A percentile compares a stretch with the other conserved stretches of the same genome.
These are phyloP conservation scores for Trichothecium sympodiale DNA, from an alignment of 2,329 filamentous ascomycete species.

Conservation along the genomic window DNA sequence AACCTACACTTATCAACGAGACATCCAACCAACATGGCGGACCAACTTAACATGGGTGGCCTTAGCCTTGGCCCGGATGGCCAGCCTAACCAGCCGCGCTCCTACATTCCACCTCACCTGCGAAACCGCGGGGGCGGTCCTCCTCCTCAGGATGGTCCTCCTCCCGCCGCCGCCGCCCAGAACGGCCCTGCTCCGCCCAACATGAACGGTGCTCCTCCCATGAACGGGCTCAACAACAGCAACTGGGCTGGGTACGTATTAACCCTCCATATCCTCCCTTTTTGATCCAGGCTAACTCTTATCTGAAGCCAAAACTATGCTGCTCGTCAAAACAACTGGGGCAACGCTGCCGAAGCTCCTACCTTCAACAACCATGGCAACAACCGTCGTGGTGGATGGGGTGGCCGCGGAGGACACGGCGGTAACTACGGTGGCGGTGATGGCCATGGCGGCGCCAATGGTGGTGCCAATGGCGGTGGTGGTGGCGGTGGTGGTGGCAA, in stretches of 20 bases:
- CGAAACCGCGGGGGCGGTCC: slow-evolving; percentile 41
- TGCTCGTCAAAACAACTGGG: slow-evolving; percentile 23
- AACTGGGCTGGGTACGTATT: slow-evolving; percentile 51
- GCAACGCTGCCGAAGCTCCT: slow-evolving; percentile 15
- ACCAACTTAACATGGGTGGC: slow-evolving; percentile 73
- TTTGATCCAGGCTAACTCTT: slow-evolving; percentile 10
- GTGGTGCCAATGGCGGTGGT: slow-evolving; percentile 18
- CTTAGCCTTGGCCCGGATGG: slow-evolving; percentile 48
- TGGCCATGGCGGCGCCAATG: slow-evolving; percentile 19
- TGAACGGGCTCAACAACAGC: slow-evolving; percentile 47
- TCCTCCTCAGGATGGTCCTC: slow-evolving; percentile 14
- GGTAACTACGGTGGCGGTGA: slow-evolving; percentile 24
- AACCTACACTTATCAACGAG: slow-evolving; percentile 5
- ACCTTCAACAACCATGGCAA: slow-evolving; percentile 12
- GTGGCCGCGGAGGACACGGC: slow-evolving; percentile 22
- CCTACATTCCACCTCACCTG: slow-evolving; percentile 82
- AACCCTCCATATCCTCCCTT: neutral
- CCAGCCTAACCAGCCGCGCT: slow-evolving; percentile 30
- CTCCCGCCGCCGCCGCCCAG: slow-evolving; percentile 13
- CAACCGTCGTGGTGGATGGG: slow-evolving; percentile 21
- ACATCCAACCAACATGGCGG: slow-evolving; percentile 52
- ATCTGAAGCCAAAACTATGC: slow-evolving; percentile 15
- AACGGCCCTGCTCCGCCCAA: no score
- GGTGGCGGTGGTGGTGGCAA: slow-evolving; percentile 39
- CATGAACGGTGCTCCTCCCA: slow-evolving; percentile 11